Evolutionary conservation across 352 stramenopile species (phyloP), one percentile per base, ranked within the genome.

Genomic region (Pythium oligandrum): DNA sequence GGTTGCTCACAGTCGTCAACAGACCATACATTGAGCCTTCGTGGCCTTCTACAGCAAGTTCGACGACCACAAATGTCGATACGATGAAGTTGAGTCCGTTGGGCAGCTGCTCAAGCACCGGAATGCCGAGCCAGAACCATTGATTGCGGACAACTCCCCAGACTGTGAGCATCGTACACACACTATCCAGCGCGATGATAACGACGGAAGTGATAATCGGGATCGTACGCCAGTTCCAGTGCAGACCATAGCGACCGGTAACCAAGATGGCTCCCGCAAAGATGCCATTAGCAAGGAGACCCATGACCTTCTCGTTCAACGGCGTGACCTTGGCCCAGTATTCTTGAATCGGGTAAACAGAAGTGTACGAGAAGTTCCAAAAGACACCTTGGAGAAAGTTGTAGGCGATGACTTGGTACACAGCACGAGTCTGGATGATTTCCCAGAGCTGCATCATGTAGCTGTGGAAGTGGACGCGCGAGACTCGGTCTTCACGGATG

Each of bases 31-130:
- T 44, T 32, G 53, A 40, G 9, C 39, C 61, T 55, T 68, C 61
- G 45, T 61, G 45, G 30, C 57, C 61, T 6, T 51, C 49, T 32
- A 63, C 60, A 11, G 53, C 49, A 6, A 70, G 33, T 38, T 70
- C 61, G 33, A 68, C 61, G 6, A 59, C 36, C 11, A 63, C 49
- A 38, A 43, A 64, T 3, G 47, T 56, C 2, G 5, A 3, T 6
- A 63, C n/a, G 40, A 67, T 45, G 36, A 63, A 67, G 43, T 47
- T 44, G 36, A 67, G 59, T 3, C 52, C 55, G 5, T 43, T 36
- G 31, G 55, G 48, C 6, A 64, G 9, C 6, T 44, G 11, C 37
- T 62, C 47, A 11, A 62, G 6, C n/a, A 63, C n/a, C 2, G 50
- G 12, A n/a, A 52, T 38, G 40, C 45, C 57, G 44, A 62, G 33